Base-by-base conservation (phyloP, 148 eudicot genomes). In the Diospyros lotus region DNA sequence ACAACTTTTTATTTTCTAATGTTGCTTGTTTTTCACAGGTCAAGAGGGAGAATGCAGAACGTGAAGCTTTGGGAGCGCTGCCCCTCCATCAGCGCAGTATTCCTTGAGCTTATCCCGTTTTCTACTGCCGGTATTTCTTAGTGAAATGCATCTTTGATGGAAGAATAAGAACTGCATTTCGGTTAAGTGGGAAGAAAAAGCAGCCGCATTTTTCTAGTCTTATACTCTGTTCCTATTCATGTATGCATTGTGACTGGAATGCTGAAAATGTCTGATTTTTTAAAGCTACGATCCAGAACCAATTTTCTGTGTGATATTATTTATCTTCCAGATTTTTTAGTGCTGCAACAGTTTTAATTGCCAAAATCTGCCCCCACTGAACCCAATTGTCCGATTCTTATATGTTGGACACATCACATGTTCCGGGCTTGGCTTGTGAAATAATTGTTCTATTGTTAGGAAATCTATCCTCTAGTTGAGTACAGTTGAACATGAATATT, bases 41-140 rank as follows among this genome's bases (percentile, higher is more conserved):
- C 44, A 74, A 86, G 75, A 83, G 75, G 79, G 89, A 86, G 72
- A 73, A 65, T 55, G 86, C 82, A 4, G 89, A 86, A 66, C 86
- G 89, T 71, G 83, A 86, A 79, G 87, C 89, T 64, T 64, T 80
- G 52, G 89, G 89, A 76, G 89, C 86, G 8, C 74, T 86, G 83
- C 89, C 89, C 15, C 84, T 86, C 18, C 79, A 83, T 72, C 89
- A 86, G 79, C 89, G 89, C 75, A 60, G 81, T 14, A 42, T 86
- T 64, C 89, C 89, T 1, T 86, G 38, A 73, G 74, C 65, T 79
- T 80, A 12, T 76, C 76, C 4, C 71, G 74, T 44, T 76, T 81
- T 72, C 64, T 85, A 80, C 84, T 8, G 84, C 81, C 58, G 54
- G 40, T 64, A 52, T 74, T 54, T 68, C 40, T 2, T 28, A 41